Base-by-base conservation (phyloP, 1,284 basidiomycete species). In the Pseudozyma thailandica region DNA sequence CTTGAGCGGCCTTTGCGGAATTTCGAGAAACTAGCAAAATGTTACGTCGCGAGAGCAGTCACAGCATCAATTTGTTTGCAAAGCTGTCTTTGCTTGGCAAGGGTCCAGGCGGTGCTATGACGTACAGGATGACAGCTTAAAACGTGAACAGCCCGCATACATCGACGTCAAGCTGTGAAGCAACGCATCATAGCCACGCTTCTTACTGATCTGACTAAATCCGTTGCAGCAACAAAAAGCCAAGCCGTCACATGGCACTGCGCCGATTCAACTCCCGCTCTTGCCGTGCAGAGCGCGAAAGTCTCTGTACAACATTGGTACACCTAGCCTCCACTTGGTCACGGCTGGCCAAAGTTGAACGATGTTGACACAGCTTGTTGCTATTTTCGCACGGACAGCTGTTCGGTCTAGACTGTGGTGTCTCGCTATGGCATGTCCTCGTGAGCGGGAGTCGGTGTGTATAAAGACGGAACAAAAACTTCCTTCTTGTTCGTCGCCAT, bases 231-330 rank as follows among this genome's bases (percentile, higher is more conserved):
- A 7, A 33, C 3, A 38, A 3, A 31, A 16, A 21, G 44, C 44
- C 44, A 46, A 46, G 44, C 44, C 30, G 44, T 46, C 44, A 46
- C 44, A 33, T 31, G 44, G 28, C 42, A 18, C n/a, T n/a, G 9
- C 18, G 28, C 33, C 30, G 21, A 20, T 31, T 46, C 18, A 21
- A 12, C 21, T 13, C 9, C 26, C 44, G 44, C 28, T n/a, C n/a
- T 31, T n/a, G n/a, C n/a, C n/a, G n/a, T n/a, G n/a, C n/a, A n/a
- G n/a, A 7, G 7, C n/a, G 12, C n/a, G 31, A 33, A 33, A 33
- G 31, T 4, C 3, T 10, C 2, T 33, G 31, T n/a, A n/a, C n/a
- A n/a, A n/a, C n/a, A n/a, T n/a, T n/a, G n/a, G n/a, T n/a, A n/a
- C n/a, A n/a, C n/a, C n/a, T n/a, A n/a, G n/a, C n/a, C n/a, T n/a